Evolutionary conservation across 2,329 filamentous ascomycete species (phyloP).

Genomic region (Podosphaera fusca): DNA sequence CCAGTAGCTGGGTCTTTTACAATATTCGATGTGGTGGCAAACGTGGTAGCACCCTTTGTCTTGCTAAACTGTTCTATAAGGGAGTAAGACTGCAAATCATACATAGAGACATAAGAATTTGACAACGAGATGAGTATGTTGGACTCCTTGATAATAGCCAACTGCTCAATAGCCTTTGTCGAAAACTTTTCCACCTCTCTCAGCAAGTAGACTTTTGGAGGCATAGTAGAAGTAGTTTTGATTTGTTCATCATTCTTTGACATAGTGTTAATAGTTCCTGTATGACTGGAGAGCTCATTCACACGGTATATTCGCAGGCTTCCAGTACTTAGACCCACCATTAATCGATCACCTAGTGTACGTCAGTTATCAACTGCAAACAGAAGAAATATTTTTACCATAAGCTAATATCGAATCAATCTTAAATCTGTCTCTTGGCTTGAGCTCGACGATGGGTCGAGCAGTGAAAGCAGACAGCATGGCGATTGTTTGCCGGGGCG

Average conservation of each 20-base stretch:
- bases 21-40: conserved; percentile 88
- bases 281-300: conserved; percentile 36
- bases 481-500: conserved; percentile 17
- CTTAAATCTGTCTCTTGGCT: conserved; percentile 81
- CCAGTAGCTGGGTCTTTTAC: conserved; percentile 70
- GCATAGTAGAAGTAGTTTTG: conserved; percentile 12
- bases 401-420: conserved; percentile 91
- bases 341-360: conserved; percentile 52
- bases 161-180: conserved; percentile 68
- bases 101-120: conserved; percentile 69
- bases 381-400: conserved; percentile 25
- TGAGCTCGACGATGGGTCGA: conserved; percentile 90
- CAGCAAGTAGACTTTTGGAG: conserved; percentile 54
- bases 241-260: conserved; percentile 14
- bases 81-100: conserved; percentile 70
- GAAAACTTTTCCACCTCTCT: conserved; percentile 92
- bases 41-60: conserved; percentile 72
- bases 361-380: background rate
- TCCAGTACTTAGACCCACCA: conserved; percentile 81
- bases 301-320: conserved; percentile 75
- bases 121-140: conserved; percentile 78
- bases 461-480: conserved; percentile 98
- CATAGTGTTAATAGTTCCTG: conserved; percentile 18
- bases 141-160: conserved; percentile 88
- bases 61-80: conserved; percentile 56